A percentile compares a stretch with the other conserved stretches of the same genome.
phyloP scores from a whole-genome alignment of 768 basidiomycete genomes.

The Panaeolus cyanescens region DNA sequence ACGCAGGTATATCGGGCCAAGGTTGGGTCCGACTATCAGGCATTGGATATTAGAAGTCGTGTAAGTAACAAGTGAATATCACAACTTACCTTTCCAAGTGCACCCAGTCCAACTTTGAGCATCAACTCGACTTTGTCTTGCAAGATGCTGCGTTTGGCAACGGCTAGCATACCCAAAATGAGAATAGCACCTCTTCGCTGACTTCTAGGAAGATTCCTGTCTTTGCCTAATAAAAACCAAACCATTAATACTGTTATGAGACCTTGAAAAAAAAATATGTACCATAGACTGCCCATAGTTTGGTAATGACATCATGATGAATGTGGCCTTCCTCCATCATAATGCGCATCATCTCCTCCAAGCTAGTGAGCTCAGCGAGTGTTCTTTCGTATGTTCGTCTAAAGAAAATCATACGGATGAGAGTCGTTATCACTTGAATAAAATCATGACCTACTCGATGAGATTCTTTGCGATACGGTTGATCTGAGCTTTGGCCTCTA shows the following conservation, averaged over 20 bases:
- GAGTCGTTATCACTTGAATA: neutral
- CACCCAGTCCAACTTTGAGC: conserved; percentile 85
- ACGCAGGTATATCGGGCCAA: conserved; percentile 94
- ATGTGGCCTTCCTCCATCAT: conserved; percentile 92
- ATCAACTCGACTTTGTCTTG: conserved; percentile 81
- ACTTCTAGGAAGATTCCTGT: conserved; percentile 70
- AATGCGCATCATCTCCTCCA: conserved; percentile 95
- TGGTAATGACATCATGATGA: conserved; percentile 81
- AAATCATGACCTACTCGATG: conserved; percentile 70
- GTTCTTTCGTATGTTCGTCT: conserved; percentile 93
- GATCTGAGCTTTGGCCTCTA: conserved; percentile 83
- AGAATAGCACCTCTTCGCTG: conserved; percentile 96
- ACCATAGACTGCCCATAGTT: conserved; percentile 98
- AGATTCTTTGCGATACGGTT: conserved; percentile 95
- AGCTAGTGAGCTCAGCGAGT: conserved; percentile 90
- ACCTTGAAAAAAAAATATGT: conserved; percentile 26
- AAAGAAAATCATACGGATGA: neutral
- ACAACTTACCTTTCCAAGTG: conserved; percentile 69
- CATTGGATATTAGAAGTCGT: neutral
- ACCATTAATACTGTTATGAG: neutral
- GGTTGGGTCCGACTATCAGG: conserved; percentile 73
- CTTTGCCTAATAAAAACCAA: conserved; percentile 53
- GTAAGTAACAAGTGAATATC: neutral
- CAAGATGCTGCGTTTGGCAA: conserved; percentile 77
- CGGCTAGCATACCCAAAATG: conserved; percentile 94